Evolutionary conservation across 164 flowering plant species (phyloP).

Genomic region (Protea cynaroides): DNA sequence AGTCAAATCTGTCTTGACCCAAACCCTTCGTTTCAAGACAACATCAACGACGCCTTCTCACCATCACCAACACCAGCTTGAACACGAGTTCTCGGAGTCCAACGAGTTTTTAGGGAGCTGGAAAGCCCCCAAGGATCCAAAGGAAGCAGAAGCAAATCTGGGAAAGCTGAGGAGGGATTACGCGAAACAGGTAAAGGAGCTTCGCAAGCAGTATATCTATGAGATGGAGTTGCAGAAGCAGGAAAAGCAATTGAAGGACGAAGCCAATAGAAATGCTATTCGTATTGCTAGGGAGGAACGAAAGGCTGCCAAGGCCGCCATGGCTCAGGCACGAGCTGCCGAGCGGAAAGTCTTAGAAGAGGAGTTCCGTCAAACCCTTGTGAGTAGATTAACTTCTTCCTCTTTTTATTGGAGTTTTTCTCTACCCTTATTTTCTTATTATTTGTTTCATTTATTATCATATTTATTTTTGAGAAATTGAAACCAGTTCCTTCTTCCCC

Average conservation of each 20-base stretch:
- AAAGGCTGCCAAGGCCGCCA: conserved; percentile 47
- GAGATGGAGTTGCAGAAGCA: conserved; percentile 63
- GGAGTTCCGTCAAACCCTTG: conserved; percentile 64
- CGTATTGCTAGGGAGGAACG: conserved; percentile 56
- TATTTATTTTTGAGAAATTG: too few relatives aligned
- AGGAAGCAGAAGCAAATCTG: conserved; percentile 55
- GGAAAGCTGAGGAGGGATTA: conserved; percentile 52
- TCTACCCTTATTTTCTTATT: not conserved
- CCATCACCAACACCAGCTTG: conserved; percentile 23
- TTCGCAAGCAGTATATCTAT: conserved; percentile 51
- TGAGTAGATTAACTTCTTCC: conserved; percentile 9
- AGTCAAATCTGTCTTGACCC: not conserved
- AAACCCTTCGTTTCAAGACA: conserved; percentile 10
- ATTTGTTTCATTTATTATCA: not conserved
- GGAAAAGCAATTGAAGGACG: conserved; percentile 57
- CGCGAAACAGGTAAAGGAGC: conserved; percentile 52
- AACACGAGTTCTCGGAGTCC: conserved; percentile 42
- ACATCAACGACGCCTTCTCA: conserved; percentile 8
- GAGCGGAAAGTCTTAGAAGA: conserved; percentile 53
- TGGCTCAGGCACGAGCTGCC: conserved; percentile 38
- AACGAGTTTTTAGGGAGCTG: conserved; percentile 57
- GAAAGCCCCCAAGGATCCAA: conserved; percentile 49
- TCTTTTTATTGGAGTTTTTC: not conserved
- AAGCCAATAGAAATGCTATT: conserved; percentile 49
- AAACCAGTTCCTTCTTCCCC: too few relatives aligned